A percentile compares a stretch with the other conserved stretches of the same genome.
Conservation (phyloP, 495 filamentous ascomycete genomes). For the Lasiosphaeriaceae sp. region DNA sequence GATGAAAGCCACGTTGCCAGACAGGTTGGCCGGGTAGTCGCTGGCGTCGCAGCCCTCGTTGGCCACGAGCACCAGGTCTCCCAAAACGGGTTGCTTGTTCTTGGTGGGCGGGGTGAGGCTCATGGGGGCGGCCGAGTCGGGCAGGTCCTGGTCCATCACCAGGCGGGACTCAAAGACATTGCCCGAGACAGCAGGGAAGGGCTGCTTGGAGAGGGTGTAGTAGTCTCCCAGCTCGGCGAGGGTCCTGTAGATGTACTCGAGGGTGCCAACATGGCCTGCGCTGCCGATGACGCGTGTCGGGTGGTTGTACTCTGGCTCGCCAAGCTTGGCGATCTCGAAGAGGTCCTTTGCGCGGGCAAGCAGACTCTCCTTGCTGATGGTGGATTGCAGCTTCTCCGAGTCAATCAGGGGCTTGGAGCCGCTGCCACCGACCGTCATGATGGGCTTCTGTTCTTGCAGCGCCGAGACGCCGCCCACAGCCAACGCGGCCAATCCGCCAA, state of each 20-base stretch:
- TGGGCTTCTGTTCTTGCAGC: too few species aligned
- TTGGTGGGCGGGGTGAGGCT: constrained; percentile 56
- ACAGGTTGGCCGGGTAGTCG: constrained; percentile 42
- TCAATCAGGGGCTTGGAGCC: constrained; percentile 39
- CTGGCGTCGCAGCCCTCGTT: constrained; percentile 47
- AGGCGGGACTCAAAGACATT: constrained; percentile 56
- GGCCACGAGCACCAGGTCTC: constrained; percentile 37
- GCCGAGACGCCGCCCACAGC: too few species aligned
- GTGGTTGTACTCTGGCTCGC: constrained; percentile 53
- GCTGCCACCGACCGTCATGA: neutral
- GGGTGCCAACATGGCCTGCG: constrained; percentile 52
- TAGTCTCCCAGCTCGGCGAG: constrained; percentile 50
- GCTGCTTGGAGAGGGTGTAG: constrained; percentile 55
- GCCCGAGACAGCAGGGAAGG: constrained; percentile 55
- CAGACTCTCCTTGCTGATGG: constrained; percentile 51
- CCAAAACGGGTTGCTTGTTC: constrained; percentile 50
- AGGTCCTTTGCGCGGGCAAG: constrained; percentile 51
- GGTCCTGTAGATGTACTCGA: constrained; percentile 56
- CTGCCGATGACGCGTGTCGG: constrained; percentile 64
- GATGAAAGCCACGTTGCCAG: constrained; percentile 53
- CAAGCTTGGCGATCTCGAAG: constrained; percentile 52
- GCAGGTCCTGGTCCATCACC: constrained; percentile 48
- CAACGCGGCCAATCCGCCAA: too few species aligned
- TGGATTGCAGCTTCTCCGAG: constrained; percentile 49
- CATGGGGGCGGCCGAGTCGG: constrained; percentile 53